These are phyloP conservation scores for Gamarada debralockiae DNA, from an alignment of 495 filamentous ascomycete species.

Conservation along the genomic window DNA sequence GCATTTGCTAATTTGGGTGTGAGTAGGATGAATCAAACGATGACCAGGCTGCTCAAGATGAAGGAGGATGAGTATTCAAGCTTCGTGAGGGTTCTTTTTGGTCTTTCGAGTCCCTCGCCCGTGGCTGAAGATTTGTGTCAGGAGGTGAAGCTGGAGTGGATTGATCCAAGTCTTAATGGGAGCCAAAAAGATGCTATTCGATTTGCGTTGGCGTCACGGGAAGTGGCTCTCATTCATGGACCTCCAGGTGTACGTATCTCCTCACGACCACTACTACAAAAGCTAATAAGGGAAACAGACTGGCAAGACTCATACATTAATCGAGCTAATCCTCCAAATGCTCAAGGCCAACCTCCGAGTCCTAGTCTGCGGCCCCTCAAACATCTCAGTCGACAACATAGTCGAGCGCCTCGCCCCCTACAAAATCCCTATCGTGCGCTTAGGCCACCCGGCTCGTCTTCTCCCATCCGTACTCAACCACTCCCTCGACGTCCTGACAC, in stretches of 20 bases:
- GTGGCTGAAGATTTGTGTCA: constrained; percentile 39
- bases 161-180: constrained; percentile 77
- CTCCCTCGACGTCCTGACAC: constrained; percentile 88
- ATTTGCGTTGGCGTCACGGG: constrained; percentile 78
- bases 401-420: constrained; percentile 86
- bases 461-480: constrained; percentile 85
- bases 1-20: background rate
- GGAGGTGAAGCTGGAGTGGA: constrained; percentile 59
- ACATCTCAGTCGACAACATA: constrained; percentile 97
- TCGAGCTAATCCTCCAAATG: constrained; percentile 89
- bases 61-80: constrained; percentile 61
- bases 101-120: constrained; percentile 55
- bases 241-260: constrained; percentile 66
- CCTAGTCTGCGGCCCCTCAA: constrained; percentile 92
- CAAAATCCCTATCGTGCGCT: constrained; percentile 79
- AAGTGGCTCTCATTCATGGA: constrained; percentile 92
- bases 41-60: constrained; percentile 76
- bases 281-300: constrained; percentile 42
- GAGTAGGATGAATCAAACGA: constrained; percentile 76
- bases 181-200: constrained; percentile 87
- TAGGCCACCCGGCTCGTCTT: constrained; percentile 90
- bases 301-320: constrained; percentile 95
- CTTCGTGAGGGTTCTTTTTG: constrained; percentile 83
- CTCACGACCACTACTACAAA: background rate
- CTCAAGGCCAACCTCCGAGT: constrained; percentile 65